These are phyloP conservation scores for Gossypium schwendimanii DNA, from an alignment of 441 rosid species.

Conservation along the genomic window DNA sequence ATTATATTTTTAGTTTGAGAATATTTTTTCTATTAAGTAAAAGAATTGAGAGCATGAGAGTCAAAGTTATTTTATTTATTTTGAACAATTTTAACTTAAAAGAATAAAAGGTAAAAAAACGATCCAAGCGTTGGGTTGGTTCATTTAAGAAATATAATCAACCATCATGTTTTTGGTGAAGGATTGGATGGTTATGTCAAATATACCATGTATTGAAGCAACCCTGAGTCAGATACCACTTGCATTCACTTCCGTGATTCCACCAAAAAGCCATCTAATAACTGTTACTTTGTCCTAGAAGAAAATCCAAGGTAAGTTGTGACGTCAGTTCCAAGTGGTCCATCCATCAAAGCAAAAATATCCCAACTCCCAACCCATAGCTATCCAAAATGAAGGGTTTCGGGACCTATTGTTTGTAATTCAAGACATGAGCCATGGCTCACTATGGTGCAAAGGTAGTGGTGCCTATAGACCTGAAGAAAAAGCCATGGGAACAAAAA, in stretches of 20 bases:
- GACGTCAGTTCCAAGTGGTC: constrained; percentile 18
- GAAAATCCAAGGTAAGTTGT: background rate
- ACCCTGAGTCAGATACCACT: background rate
- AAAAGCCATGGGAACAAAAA: constrained; percentile 63
- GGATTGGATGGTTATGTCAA: background rate
- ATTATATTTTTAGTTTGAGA: background rate
- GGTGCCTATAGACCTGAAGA: constrained; percentile 63
- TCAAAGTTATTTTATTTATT: background rate
- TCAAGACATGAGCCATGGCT: constrained; percentile 21
- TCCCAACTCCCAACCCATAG: background rate
- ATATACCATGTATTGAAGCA: background rate
- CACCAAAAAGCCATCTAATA: background rate
- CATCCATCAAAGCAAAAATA: background rate
- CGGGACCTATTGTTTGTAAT: background rate
- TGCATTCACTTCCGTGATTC: background rate
- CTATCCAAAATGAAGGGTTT: constrained; percentile 1
- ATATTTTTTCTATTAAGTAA: background rate
- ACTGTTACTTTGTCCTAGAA: constrained; percentile 6
- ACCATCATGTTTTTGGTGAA: background rate
- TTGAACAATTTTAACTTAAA: background rate
- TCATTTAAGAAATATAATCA: background rate
- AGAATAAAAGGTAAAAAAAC: background rate
- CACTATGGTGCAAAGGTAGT: constrained; percentile 38
- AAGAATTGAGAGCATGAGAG: background rate
- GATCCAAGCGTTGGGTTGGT: background rate